Base-by-base conservation (phyloP, 2,329 filamentous ascomycete species). In the Onygenales sp. region DNA sequence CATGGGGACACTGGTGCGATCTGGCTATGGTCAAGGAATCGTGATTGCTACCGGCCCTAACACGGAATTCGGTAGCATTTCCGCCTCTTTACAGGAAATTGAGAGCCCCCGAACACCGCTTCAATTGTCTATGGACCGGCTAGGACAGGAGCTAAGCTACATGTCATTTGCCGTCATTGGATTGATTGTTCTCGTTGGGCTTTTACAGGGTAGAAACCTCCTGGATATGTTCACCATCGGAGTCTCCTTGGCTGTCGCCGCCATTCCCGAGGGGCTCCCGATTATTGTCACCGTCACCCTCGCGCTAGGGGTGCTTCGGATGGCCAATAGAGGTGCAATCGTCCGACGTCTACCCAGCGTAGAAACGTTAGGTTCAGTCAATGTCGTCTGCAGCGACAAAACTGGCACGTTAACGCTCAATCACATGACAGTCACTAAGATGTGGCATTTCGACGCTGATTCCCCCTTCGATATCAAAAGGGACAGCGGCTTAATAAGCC, bases 371-470 rank as follows among this genome's bases (percentile, higher is more conserved):
- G 94, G 94, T 7, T 96, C 91, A n/a, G 93, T 98, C 55, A 98
- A 97, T 64, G 91, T 98, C n/a, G 89, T 98, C 6, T 98, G 94
- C 74, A 96, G 90, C 61, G 93, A 98, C 76, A 98, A 98, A 74
- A 98, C 93, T 43, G 89, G 92, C 35, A 98, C 93, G 1, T 75
- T 98, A 56, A 98, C 93, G 0, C 90, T 91, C 66, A 98, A 97
- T 66, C 93, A 98, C 67, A 97, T 98, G 93, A 95, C 93, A 0
- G 90, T 90, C 0, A 91, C 90, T 13, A 95, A 93, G 65, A 84
- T 98, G 76, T 98, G 93, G 93, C 88, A 92, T 67, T 95, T 95
- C 68, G 89, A 90, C 59, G 79, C 81, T 43, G 60, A 70, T 5
- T 67, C 73, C 53, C 78, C 82, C 6, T 75, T 82, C 38, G 78